Evolutionary conservation across 345 rosid species (phyloP).

Genomic region (Brassica juncea): DNA sequence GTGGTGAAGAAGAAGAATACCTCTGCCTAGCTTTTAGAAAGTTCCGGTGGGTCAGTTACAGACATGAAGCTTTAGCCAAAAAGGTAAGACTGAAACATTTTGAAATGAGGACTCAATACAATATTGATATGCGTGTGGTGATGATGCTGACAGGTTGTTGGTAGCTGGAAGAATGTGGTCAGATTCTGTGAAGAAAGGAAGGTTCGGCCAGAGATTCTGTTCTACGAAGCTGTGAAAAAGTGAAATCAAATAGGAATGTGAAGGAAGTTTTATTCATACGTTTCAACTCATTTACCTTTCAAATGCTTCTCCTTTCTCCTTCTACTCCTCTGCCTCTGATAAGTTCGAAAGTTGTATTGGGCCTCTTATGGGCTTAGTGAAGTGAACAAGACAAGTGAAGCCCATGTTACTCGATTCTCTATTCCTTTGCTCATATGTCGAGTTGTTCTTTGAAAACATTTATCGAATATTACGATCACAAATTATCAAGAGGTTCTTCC

Average conservation of each 20-base stretch:
- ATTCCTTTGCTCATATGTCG: too few species aligned
- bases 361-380: too few species aligned
- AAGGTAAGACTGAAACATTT: conserved; percentile 10
- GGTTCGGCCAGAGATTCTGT: conserved; percentile 32
- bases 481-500: background rate
- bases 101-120: background rate
- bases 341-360: too few species aligned
- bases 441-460: too few species aligned
- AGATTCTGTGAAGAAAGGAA: conserved; percentile 27
- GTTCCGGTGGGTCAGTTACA: conserved; percentile 29
- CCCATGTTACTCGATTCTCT: too few species aligned
- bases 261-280: conserved; percentile 9
- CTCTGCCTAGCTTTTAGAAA: conserved; percentile 24
- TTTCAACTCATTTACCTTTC: conserved; percentile 12
- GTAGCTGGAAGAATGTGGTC: conserved; percentile 27
- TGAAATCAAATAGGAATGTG: background rate
- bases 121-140: background rate
- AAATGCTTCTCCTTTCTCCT: background rate
- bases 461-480: too few species aligned
- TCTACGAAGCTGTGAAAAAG: conserved; percentile 13
- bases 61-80: conserved; percentile 23
- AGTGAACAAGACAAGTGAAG: too few species aligned
- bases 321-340: too few species aligned
- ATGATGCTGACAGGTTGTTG: conserved; percentile 9
- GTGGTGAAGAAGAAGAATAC: conserved; percentile 19